Evolutionary conservation across 495 filamentous ascomycete genomes (phyloP).

Genomic region (Trichoderma virens): DNA sequence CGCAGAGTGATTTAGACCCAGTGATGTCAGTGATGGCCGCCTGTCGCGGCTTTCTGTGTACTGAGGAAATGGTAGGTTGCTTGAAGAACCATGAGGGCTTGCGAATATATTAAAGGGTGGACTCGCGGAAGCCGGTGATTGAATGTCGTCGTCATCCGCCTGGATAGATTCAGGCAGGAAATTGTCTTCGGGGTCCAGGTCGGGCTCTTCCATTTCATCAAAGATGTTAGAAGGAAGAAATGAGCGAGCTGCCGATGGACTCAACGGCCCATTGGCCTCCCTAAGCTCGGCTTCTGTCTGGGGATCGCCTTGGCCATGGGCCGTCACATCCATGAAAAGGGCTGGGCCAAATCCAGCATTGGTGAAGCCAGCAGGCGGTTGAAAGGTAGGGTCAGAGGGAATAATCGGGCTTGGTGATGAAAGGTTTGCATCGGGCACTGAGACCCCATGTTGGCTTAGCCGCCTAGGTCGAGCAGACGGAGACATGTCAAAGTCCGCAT

Average conservation of each 20-base stretch:
- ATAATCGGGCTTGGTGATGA: conserved; percentile 19
- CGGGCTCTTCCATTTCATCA: conserved; percentile 43
- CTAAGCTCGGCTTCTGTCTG: conserved; percentile 16
- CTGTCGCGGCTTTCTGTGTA: conserved; percentile 30
- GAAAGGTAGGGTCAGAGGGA: not conserved
- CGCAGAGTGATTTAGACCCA: conserved; percentile 22
- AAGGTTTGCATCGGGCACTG: conserved; percentile 39
- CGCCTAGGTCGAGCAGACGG: conserved; percentile 42
- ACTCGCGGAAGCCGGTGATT: conserved; percentile 64
- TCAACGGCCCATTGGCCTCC: conserved; percentile 60
- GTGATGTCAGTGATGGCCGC: conserved; percentile 20
- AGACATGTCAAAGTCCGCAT: conserved; percentile 40
- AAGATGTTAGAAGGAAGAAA: conserved; percentile 76
- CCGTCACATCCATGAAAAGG: conserved; percentile 42
- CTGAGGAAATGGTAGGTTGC: conserved; percentile 45
- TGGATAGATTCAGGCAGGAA: conserved; percentile 5
- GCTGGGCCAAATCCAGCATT: conserved; percentile 38
- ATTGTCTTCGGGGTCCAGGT: not conserved
- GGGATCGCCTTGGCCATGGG: conserved; percentile 27
- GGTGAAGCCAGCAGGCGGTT: conserved; percentile 22
- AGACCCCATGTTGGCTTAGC: conserved; percentile 49
- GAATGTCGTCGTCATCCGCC: conserved; percentile 37
- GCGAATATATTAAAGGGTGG: conserved; percentile 57
- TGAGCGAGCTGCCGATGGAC: conserved; percentile 63
- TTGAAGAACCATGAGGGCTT: conserved; percentile 56